Evolutionary conservation across 2,329 filamentous ascomycete genomes (phyloP).

Genomic region (Endoconidiophora laricicola): DNA sequence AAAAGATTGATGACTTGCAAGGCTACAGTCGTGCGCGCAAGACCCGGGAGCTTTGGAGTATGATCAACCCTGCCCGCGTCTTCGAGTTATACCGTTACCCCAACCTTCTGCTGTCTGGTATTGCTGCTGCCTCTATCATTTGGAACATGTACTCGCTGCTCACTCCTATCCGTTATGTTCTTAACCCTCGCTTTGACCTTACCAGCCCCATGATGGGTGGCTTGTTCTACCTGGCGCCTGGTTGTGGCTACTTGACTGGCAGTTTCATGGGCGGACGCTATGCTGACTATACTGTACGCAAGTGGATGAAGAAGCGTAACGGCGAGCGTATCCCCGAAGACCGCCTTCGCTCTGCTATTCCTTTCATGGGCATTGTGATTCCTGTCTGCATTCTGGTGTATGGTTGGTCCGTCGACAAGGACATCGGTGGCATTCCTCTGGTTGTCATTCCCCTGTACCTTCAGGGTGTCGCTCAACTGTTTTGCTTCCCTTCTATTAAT

Average conservation of each 20-base stretch:
- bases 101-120: constrained; percentile 43
- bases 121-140: constrained; percentile 46
- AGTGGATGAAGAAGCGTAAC: constrained; percentile 41
- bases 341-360: constrained; percentile 41
- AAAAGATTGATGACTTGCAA: constrained; percentile 42
- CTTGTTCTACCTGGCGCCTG: constrained; percentile 59
- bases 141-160: constrained; percentile 54
- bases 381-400: constrained; percentile 50
- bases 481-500: constrained; percentile 60
- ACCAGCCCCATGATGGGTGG: constrained; percentile 49
- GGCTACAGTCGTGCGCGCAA: constrained; percentile 34
- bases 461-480: constrained; percentile 57
- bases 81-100: constrained; percentile 49
- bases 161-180: constrained; percentile 53
- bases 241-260: constrained; percentile 50
- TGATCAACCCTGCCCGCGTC: constrained; percentile 51
- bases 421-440: constrained; percentile 35
- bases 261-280: constrained; percentile 57
- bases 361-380: constrained; percentile 39
- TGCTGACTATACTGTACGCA: constrained; percentile 49
- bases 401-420: constrained; percentile 33
- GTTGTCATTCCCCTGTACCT: constrained; percentile 60
- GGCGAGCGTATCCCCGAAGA: constrained; percentile 51
- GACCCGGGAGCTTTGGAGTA: constrained; percentile 36
- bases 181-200: constrained; percentile 58